Evolutionary conservation across 2,329 filamentous ascomycete species (phyloP).

Genomic region (Aspergillus latus): DNA sequence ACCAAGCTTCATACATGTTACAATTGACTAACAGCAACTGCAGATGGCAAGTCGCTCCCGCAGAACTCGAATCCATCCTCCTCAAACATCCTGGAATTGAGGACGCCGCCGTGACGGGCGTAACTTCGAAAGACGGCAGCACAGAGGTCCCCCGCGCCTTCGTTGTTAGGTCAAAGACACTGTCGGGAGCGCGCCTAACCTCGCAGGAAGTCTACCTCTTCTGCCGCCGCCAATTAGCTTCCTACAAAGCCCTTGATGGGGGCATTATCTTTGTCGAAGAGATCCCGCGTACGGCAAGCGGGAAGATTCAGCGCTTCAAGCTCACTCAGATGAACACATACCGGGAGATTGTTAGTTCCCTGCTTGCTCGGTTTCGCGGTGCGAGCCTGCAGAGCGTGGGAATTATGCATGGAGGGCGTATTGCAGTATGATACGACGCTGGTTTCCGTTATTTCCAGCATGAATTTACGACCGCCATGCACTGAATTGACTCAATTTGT

Average conservation of each 20-base stretch:
- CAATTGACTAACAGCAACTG: neutral
- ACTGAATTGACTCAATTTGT: neutral
- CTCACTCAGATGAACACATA: slow-evolving; percentile 42
- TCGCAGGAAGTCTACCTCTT: slow-evolving; percentile 47
- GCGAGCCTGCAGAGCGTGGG: slow-evolving; percentile 25
- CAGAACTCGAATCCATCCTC: slow-evolving; percentile 49
- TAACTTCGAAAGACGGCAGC: slow-evolving; percentile 35
- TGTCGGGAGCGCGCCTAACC: slow-evolving; percentile 27
- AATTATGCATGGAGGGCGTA: slow-evolving; percentile 25
- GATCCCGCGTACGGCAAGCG: slow-evolving; percentile 51
- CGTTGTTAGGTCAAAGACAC: slow-evolving; percentile 39
- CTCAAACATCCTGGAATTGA: slow-evolving; percentile 45
- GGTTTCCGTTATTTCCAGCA: neutral
- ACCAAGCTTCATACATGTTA: neutral
- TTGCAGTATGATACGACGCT: slow-evolving; percentile 20
- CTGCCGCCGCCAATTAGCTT: slow-evolving; percentile 43
- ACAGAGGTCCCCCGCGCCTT: slow-evolving; percentile 48
- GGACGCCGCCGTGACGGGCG: slow-evolving; percentile 50
- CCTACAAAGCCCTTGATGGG: slow-evolving; percentile 51
- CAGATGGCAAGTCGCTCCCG: slow-evolving; percentile 51
- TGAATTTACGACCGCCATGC: neutral
- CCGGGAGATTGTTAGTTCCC: slow-evolving; percentile 36
- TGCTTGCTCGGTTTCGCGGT: slow-evolving; percentile 28
- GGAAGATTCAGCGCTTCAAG: slow-evolving; percentile 50
- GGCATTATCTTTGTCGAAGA: slow-evolving; percentile 51